phyloP scores from a whole-genome alignment of 2,329 filamentous ascomycete genomes.

The Cryphonectria nitschkei region DNA sequence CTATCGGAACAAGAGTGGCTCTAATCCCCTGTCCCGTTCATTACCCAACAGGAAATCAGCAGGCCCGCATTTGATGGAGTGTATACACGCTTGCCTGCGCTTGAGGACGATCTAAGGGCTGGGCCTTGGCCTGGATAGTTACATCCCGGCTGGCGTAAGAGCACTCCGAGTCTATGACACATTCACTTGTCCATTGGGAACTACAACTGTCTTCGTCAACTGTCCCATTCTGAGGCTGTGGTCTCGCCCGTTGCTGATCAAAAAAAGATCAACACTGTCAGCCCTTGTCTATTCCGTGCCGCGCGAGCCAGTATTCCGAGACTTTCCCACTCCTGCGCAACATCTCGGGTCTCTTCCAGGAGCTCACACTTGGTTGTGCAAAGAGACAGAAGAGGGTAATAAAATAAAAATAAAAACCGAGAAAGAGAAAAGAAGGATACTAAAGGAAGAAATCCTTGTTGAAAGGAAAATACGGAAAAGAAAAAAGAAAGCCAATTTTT shows the following conservation, averaged over 20 bases:
- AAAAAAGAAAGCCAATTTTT: neutral
- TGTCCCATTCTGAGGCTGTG: neutral
- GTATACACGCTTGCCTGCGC: neutral
- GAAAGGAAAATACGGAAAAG: neutral
- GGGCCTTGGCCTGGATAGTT: constrained; percentile 2
- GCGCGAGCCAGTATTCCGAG: neutral
- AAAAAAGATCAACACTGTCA: too few relatives aligned
- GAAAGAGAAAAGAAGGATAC: too few relatives aligned
- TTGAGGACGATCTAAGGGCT: neutral
- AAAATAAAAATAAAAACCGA: too few relatives aligned
- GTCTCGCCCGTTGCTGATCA: neutral
- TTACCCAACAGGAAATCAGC: neutral
- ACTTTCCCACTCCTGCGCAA: neutral
- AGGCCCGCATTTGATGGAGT: neutral
- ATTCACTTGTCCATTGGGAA: constrained; percentile 19
- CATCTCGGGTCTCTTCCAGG: neutral
- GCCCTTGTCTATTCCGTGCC: neutral
- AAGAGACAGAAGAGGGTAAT: too few relatives aligned
- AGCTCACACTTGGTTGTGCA: neutral
- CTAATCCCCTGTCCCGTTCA: neutral
- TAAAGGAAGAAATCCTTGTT: too few relatives aligned
- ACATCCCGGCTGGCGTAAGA: constrained; percentile 21
- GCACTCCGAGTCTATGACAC: constrained; percentile 25
- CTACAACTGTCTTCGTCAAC: neutral
- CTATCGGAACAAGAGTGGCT: neutral